These are phyloP conservation scores for Orbilia javanica DNA, from an alignment of 2,329 filamentous ascomycete genomes.

Conservation along the genomic window DNA sequence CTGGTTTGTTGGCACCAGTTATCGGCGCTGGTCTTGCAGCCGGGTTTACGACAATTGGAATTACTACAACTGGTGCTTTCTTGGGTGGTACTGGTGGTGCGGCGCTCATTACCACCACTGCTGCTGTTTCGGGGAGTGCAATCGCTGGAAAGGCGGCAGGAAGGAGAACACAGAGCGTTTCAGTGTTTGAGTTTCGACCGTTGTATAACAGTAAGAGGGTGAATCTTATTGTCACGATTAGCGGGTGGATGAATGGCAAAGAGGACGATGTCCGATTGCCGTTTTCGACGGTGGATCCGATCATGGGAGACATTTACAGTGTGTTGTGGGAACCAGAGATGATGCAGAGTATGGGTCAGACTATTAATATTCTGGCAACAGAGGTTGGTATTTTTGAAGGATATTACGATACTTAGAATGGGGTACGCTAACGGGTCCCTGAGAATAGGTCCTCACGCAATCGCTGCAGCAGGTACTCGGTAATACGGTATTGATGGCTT, in stretches of 20 bases:
- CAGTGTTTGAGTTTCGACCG: slow-evolving; percentile 95
- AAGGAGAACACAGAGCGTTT: slow-evolving; percentile 88
- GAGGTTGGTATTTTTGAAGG: slow-evolving; percentile 74
- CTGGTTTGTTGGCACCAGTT: slow-evolving; percentile 81
- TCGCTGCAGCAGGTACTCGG: slow-evolving; percentile 81
- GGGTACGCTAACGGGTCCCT: not conserved
- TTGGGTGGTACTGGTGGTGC: slow-evolving; percentile 91
- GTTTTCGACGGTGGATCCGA: slow-evolving; percentile 93
- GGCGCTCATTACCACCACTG: slow-evolving; percentile 90
- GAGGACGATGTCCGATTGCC: slow-evolving; percentile 95
- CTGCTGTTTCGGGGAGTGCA: slow-evolving; percentile 85
- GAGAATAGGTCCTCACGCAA: slow-evolving; percentile 77
- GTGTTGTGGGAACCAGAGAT: slow-evolving; percentile 98
- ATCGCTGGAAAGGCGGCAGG: slow-evolving; percentile 89
- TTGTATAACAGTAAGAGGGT: slow-evolving; percentile 98
- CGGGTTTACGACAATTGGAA: slow-evolving; percentile 93
- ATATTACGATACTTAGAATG: not conserved
- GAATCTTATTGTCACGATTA: slow-evolving; percentile 93
- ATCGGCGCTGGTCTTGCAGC: slow-evolving; percentile 88
- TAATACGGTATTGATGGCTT: slow-evolving; percentile 79
- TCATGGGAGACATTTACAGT: slow-evolving; percentile 99
- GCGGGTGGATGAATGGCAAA: slow-evolving; percentile 98
- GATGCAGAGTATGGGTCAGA: slow-evolving; percentile 97
- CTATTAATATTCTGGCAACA: slow-evolving; percentile 96
- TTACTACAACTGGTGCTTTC: slow-evolving; percentile 88